Base-by-base conservation (phyloP, 1,139 yeast genomes). In the Groenewaldozyma auringiensis region DNA sequence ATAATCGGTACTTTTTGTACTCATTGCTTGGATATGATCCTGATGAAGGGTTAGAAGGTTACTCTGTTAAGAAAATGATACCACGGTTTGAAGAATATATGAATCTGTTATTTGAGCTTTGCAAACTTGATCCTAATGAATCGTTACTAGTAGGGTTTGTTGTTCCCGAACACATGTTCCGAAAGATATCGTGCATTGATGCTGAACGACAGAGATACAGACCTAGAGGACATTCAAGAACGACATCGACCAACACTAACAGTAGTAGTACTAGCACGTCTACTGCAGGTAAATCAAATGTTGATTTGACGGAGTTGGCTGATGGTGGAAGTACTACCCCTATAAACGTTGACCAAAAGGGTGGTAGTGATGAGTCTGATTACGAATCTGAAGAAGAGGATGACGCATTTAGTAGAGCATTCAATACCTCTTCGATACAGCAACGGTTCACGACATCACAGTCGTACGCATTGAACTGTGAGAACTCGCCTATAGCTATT, bases 151-250 rank as follows among this genome's bases (percentile, higher is more conserved):
- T 58, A 51, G 85, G 76, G 58, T 72, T 66, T 67, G 95, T 88
- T 0, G 67, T 88, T 14, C 95, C 96, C 0, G 96, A 88, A 61
- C 96, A 88, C 64, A 83, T 84, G 60, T 87, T 88, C 64, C 72
- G 96, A 53, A 81, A 80, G 51, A 63, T 74, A 33, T 65, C 69
- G 18, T 70, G 22, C 22, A 9, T 35, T 9, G 38, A 35, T 16
- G n/a, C 22, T 4, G 38, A 35, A 20, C 32, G 47, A 41, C 34
- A 41, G 31, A 21, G 39, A 17, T 14, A 33, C 68, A 32, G 57
- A 54, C 46, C 44, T 29, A 38, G 34, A n/a, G 40, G 31, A 16
- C 37, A 42, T 2, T 25, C 45, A 21, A 31, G 21, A 4, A 36
- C 41, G 9, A 22, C 48, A 8, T 52, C 44, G 14, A 55, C 59